Conservation (phyloP, 2,329 filamentous ascomycete genomes). For the Sclerotinia glacialis region DNA sequence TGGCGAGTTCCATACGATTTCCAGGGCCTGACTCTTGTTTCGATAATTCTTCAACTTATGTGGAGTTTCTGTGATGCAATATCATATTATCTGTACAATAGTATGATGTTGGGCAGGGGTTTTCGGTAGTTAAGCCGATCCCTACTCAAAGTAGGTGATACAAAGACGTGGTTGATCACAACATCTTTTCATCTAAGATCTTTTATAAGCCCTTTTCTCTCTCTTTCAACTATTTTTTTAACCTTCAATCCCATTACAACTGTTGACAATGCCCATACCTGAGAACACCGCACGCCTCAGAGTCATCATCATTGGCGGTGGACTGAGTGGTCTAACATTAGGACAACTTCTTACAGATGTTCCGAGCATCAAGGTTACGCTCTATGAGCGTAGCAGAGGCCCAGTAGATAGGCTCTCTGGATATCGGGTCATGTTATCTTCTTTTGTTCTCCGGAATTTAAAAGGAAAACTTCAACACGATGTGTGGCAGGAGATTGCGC, state of each 20-base stretch:
- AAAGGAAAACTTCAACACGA: conserved; percentile 29
- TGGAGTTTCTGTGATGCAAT: background rate
- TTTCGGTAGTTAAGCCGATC: background rate
- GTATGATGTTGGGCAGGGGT: background rate
- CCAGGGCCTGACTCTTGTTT: background rate
- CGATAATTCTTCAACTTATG: background rate
- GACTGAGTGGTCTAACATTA: conserved; percentile 33
- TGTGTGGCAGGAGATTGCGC: conserved; percentile 29
- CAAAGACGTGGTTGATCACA: background rate
- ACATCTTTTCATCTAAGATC: background rate
- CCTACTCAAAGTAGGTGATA: background rate
- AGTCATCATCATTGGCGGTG: conserved; percentile 34
- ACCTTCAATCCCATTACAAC: background rate
- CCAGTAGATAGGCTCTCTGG: conserved; percentile 31
- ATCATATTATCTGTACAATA: background rate
- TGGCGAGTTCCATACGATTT: conserved; percentile 1
- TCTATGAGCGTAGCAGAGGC: conserved; percentile 30
- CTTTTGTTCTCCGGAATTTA: conserved; percentile 31
- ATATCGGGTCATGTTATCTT: conserved; percentile 35
- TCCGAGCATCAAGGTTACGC: conserved; percentile 30
- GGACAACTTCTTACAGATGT: conserved; percentile 31
- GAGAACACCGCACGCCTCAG: conserved; percentile 23
- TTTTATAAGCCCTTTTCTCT: background rate
- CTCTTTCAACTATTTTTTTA: background rate
- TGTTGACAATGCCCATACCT: background rate